Base-by-base conservation (phyloP, 306 rosid genomes). In the Potentilla sterilis region DNA sequence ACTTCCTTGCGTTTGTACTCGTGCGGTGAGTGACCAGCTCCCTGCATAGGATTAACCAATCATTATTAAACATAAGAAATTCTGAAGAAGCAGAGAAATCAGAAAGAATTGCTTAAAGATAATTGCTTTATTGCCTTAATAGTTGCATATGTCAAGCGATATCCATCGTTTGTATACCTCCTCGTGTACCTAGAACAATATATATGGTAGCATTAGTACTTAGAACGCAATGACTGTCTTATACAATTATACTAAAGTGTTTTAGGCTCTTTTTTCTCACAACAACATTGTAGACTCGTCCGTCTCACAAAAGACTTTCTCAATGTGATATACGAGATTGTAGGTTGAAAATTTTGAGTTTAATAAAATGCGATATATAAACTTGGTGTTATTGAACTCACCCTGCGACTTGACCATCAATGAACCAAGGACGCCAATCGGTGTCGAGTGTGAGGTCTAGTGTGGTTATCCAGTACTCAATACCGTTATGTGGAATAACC, bases 341-440 rank as follows among this genome's bases (percentile, higher is more conserved):
- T 57, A 16, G 2, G 40, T 59, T 22, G 40, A 55, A 55, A n/a
- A 21, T 55, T n/a, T 21, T 32, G 4, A 59, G 28, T 5, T 5
- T 32, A 63, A 63, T 37, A 13, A 37, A 5, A 64, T 35, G 35
- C 4, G 18, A 68, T n/a, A 44, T 10, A 43, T 43, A n/a, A 41
- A 68, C 14, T 19, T 22, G 54, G 22, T 68, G 51, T 21, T 47
- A n/a, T 62, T 14, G 10, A 42, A 28, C 79, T 42, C 55, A 82
- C 85, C 85, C 85, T 3, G 77, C 79, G 18, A 78, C 64, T 77
- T 81, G 81, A 67, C 77, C 71, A 0, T 2, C 78, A 3, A 81
- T 77, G 38, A 79, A 79, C 88, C 88, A 85, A 13, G 86, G 89
- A 70, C 86, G 73, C 89, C 88, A 85, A 0, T 82, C 67, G 16